phyloP scores from a whole-genome alignment of 2,329 filamentous ascomycete species.

The Arthrobotrys sinensis region DNA sequence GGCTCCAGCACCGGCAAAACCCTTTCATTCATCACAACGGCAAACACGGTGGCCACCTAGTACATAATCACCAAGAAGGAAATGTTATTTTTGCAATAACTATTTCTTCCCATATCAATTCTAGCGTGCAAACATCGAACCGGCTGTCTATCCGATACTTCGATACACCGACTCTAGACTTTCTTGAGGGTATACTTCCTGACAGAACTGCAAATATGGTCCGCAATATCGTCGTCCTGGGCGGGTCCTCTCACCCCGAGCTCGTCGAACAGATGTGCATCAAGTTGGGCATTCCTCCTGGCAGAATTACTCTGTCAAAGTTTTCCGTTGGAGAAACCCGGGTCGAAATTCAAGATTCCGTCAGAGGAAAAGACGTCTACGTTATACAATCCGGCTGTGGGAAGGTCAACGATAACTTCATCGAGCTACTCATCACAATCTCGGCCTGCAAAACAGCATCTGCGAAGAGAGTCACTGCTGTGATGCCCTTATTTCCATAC shows the following conservation, averaged over 20 bases:
- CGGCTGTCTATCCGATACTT: background rate
- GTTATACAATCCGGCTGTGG: constrained; percentile 96
- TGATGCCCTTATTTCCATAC: constrained; percentile 96
- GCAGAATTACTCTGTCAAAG: constrained; percentile 87
- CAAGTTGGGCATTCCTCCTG: constrained; percentile 86
- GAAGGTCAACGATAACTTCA: constrained; percentile 94
- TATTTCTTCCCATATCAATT: background rate
- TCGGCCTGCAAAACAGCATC: constrained; percentile 98
- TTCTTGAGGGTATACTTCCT: background rate
- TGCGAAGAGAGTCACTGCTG: constrained; percentile 91
- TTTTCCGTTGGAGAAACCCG: constrained; percentile 96
- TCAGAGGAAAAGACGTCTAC: constrained; percentile 98
- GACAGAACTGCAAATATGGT: constrained; percentile 61
- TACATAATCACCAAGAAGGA: background rate
- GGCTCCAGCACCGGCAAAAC: constrained; percentile 39
- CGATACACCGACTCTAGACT: background rate
- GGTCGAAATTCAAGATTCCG: constrained; percentile 95
- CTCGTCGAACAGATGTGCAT: constrained; percentile 90
- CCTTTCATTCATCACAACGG: background rate
- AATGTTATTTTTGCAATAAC: constrained; percentile 7
- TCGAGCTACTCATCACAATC: constrained; percentile 97
- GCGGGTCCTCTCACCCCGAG: constrained; percentile 91
- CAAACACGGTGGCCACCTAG: background rate
- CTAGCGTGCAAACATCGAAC: background rate
- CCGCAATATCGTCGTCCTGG: constrained; percentile 80